Base-by-base conservation (phyloP, 495 filamentous ascomycete genomes). In the Talaromyces stipitatus region DNA sequence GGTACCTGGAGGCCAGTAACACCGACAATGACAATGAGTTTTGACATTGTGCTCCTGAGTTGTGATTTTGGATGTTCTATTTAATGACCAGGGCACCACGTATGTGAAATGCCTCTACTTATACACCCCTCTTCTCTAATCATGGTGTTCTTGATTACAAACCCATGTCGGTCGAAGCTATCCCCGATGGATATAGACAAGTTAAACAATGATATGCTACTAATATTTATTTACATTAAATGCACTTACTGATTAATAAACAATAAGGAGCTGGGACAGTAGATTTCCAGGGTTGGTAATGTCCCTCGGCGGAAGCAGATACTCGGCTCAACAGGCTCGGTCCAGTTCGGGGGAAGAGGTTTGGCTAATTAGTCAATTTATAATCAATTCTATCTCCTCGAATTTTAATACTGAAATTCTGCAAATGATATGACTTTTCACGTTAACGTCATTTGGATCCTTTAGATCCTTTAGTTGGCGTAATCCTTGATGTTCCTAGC, bases 1-100 rank as follows among this genome's bases (percentile, higher is more conserved):
- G 11, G n/a, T 48, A 48, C 46, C 46, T 84, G 85, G 11, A 74
- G 72, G 23, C 69, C 69, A 10, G 69, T 70, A n/a, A 66, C 62
- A 18, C 69, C 69, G 38, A 69, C 60, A 9, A 72, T 57, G 14
- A 61, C 62, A 26, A 72, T 66, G 23, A 54, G 64, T 55, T 68
- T 70, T 26, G 46, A 48, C 46, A 48, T 48, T 14, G 0, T 48
- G 6, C 0, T 41, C 18, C 4, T 2, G 16, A 18, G 5, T 8
- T 41, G n/a, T 2, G 6, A 41, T n/a, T n/a, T n/a, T n/a, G n/a
- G n/a, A 41, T 41, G n/a, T 9, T 18, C 9, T 41, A 2, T 18
- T 36, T 41, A 6, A 20, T 38, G 1, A 41, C 2, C n/a, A 41
- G n/a, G n/a, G 1, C 4, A 18, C 18, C 18, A 16, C n/a, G 2